These are phyloP conservation scores for Physaria fendleri DNA, from an alignment of 345 rosid genomes.

Conservation along the genomic window DNA sequence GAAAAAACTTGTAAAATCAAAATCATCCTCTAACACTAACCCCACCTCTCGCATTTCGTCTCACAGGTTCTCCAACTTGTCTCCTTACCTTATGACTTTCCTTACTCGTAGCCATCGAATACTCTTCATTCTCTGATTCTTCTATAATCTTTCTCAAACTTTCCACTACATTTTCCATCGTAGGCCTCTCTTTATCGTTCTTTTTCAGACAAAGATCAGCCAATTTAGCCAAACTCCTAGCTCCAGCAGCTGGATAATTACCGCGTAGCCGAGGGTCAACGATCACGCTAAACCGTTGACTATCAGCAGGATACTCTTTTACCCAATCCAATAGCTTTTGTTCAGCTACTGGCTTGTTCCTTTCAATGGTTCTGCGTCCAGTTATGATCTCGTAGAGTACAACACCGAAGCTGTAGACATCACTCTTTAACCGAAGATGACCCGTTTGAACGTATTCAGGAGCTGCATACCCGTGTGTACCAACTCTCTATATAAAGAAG, in stretches of 20 bases:
- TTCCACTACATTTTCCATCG: constrained; percentile 61
- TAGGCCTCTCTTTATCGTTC: constrained; percentile 63
- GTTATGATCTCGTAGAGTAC: constrained; percentile 74
- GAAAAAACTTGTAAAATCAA: not conserved
- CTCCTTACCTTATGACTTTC: constrained; percentile 18
- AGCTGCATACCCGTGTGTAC: constrained; percentile 88
- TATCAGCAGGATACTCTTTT: constrained; percentile 53
- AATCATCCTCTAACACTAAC: constrained; percentile 26
- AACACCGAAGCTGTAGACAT: constrained; percentile 89
- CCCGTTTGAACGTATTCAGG: constrained; percentile 88
- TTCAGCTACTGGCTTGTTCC: constrained; percentile 58
- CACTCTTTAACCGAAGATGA: constrained; percentile 66
- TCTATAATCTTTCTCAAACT: constrained; percentile 44
- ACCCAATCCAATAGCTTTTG: constrained; percentile 74
- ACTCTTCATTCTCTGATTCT: constrained; percentile 22
- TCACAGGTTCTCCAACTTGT: constrained; percentile 1
- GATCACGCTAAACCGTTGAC: constrained; percentile 52
- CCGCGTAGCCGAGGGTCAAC: constrained; percentile 60
- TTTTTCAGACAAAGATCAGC: constrained; percentile 63
- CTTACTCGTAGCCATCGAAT: not conserved
- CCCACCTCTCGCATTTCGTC: constrained; percentile 13
- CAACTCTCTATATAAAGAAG: constrained; percentile 51
- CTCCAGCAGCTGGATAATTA: constrained; percentile 43
- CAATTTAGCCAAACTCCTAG: constrained; percentile 56
- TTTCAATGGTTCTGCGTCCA: constrained; percentile 68